These are phyloP conservation scores for Boletus rubropictus DNA, from an alignment of 768 basidiomycete genomes.

Conservation along the genomic window DNA sequence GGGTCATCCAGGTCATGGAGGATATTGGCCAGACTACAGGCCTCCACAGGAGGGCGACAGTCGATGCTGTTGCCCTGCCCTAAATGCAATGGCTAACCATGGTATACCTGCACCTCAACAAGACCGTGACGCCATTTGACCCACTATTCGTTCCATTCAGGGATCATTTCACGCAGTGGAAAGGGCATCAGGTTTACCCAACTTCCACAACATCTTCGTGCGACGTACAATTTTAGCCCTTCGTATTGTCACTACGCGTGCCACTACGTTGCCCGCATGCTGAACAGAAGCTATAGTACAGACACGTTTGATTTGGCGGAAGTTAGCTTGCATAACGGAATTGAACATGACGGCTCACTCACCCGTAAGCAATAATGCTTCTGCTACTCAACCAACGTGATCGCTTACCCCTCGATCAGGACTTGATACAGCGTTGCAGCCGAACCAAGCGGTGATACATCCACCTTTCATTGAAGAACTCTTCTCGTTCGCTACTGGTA, in stretches of 20 bases:
- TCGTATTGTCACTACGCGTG: constrained; percentile 63
- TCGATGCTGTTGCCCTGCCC: constrained; percentile 61
- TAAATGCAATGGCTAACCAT: constrained; percentile 79
- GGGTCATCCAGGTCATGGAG: constrained; percentile 49
- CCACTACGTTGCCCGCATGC: constrained; percentile 49
- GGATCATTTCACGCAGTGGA: constrained; percentile 54
- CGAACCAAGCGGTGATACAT: constrained; percentile 51
- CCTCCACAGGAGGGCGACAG: constrained; percentile 58
- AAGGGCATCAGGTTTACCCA: constrained; percentile 56
- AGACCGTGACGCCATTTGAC: constrained; percentile 11
- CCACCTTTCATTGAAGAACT: constrained; percentile 50
- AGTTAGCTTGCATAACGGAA: constrained; percentile 12
- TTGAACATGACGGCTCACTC: constrained; percentile 24
- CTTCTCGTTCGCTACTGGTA: constrained; percentile 53
- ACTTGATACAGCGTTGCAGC: constrained; percentile 41
- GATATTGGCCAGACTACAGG: constrained; percentile 63
- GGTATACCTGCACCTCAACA: constrained; percentile 51
- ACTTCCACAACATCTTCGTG: constrained; percentile 34
- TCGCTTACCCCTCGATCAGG: constrained; percentile 34
- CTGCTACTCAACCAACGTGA: not conserved
- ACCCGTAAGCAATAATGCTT: constrained; percentile 14
- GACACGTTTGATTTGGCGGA: constrained; percentile 59
- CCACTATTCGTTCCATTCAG: constrained; percentile 6
- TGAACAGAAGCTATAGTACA: constrained; percentile 49
- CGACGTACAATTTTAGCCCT: constrained; percentile 64